A percentile compares a stretch with the other conserved stretches of the same genome.
Evolutionary conservation across 148 eudicot species (phyloP).

Genomic region (Diospyros kaki): DNA sequence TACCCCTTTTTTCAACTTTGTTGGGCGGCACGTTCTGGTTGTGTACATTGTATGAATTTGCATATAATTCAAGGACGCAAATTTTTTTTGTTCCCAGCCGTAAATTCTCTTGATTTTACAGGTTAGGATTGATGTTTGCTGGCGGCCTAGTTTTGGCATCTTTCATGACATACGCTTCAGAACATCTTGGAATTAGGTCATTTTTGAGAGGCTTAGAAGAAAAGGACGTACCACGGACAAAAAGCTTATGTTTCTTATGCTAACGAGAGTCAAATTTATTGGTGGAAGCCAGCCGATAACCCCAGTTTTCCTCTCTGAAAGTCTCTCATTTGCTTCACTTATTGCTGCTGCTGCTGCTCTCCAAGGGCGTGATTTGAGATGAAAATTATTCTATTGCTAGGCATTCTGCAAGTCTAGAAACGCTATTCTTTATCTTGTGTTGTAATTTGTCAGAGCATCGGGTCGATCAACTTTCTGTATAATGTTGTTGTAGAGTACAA

Average conservation of each 20-base stretch:
- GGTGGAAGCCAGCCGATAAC: constrained; percentile 4
- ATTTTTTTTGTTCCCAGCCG: too few relatives aligned
- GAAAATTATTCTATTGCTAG: background rate
- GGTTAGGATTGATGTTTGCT: constrained; percentile 83
- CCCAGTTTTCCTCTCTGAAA: background rate
- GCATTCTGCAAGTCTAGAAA: constrained; percentile 2
- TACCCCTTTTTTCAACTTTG: too few relatives aligned
- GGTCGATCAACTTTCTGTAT: background rate
- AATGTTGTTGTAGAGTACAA: constrained; percentile 7
- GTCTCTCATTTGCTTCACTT: background rate
- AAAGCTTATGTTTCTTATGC: constrained; percentile 42
- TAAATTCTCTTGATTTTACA: constrained; percentile 19
- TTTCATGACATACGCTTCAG: constrained; percentile 90
- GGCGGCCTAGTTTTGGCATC: constrained; percentile 78
- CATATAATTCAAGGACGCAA: too few relatives aligned
- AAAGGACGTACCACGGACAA: constrained; percentile 42
- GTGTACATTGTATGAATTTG: too few relatives aligned
- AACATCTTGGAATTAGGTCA: constrained; percentile 74
- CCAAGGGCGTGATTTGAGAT: too few relatives aligned
- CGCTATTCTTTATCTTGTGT: constrained; percentile 1
- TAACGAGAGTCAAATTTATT: constrained; percentile 18
- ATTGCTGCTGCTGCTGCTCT: too few relatives aligned
- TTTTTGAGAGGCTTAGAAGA: constrained; percentile 75
- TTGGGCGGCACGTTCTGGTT: too few relatives aligned
- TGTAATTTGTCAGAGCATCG: background rate